Evolutionary conservation across 306 rosid genomes (phyloP), one percentile per base, ranked within the genome.

Genomic region (Fragaria iinumae): DNA sequence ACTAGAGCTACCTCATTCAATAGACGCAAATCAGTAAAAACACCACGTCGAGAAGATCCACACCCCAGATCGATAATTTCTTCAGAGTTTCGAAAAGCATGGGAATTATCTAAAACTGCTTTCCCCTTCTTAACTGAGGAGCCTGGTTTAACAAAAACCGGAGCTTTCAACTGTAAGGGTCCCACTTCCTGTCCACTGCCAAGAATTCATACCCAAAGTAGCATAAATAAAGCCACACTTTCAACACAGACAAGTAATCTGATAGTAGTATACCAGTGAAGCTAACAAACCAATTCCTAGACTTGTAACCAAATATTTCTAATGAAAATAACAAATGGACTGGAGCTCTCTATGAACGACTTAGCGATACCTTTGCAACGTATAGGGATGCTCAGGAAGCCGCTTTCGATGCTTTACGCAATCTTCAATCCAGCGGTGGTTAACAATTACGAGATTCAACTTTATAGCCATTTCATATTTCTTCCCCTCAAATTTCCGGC

Each of bases 341-440:
- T 7, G 38, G 6, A 44, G n/a, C 60, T 48, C 60, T 48, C 25
- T 7, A 48, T 3, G 3, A 45, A 23, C 47, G 32, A 75, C 43
- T 56, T 44, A 63, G 68, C 25, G 4, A 77, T 79, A 95, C 98
- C 98, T 86, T 86, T 78, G 86, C 74, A 75, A 67, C 13, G 68
- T 78, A 75, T 92, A 95, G 67, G 96, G 78, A 77, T 77, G 86
- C 85, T 88, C 96, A 4, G 90, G 89, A 41, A 95, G 88, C 70
- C 90, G 88, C 85, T 71, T 87, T 79, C 93, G 86, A 77, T 84
- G 92, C 84, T 75, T 88, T 47, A 95, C 74, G 79, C 97, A 95
- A 17, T 92, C 98, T 83, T 90, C 98, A 76, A 95, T 53, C 98
- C 98, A 95, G 23, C 81, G 84, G 68, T 92, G 98, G 88, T 90